Evolutionary conservation across 768 basidiomycete species (phyloP).

Genomic region (Hericium rajendrae): DNA sequence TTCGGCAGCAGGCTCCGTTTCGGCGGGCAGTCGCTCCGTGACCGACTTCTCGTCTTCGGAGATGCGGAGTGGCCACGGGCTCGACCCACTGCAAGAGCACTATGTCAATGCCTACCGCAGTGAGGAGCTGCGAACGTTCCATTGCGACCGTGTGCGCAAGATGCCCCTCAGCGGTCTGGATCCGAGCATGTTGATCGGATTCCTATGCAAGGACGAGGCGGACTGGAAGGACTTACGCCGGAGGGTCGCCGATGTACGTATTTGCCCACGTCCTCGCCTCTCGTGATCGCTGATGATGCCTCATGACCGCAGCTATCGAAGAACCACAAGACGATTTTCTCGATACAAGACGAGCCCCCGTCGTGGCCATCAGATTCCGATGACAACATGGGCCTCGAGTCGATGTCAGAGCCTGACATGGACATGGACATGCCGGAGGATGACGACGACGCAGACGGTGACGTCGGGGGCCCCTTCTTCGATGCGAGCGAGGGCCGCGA

Average conservation of each 20-base stretch:
- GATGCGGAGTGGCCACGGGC: conserved; percentile 3
- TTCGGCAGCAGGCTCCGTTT: conserved; percentile 20
- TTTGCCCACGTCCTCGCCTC: neutral
- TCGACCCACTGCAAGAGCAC: conserved; percentile 45
- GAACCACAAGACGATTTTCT: conserved; percentile 60
- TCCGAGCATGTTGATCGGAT: conserved; percentile 95
- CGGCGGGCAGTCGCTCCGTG: conserved; percentile 15
- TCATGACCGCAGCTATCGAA: conserved; percentile 28
- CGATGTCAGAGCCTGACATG: conserved; percentile 71
- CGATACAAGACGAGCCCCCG: conserved; percentile 82
- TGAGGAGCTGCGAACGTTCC: conserved; percentile 78
- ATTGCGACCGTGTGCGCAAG: conserved; percentile 94
- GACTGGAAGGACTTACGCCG: conserved; percentile 81
- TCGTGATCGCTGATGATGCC: neutral
- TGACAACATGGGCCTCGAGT: conserved; percentile 70
- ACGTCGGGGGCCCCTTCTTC: conserved; percentile 40
- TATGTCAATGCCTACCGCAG: conserved; percentile 66
- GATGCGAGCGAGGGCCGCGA: conserved; percentile 28
- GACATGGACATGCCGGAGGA: conserved; percentile 48
- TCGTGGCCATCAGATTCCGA: conserved; percentile 72
- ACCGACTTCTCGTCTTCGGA: neutral
- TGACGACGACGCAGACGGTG: conserved; percentile 23
- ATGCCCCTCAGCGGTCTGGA: conserved; percentile 87
- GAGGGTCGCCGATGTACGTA: conserved; percentile 62
- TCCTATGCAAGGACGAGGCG: conserved; percentile 69